phyloP scores from a whole-genome alignment of 2,329 filamentous ascomycete species.

The Fusarium paranaense region DNA sequence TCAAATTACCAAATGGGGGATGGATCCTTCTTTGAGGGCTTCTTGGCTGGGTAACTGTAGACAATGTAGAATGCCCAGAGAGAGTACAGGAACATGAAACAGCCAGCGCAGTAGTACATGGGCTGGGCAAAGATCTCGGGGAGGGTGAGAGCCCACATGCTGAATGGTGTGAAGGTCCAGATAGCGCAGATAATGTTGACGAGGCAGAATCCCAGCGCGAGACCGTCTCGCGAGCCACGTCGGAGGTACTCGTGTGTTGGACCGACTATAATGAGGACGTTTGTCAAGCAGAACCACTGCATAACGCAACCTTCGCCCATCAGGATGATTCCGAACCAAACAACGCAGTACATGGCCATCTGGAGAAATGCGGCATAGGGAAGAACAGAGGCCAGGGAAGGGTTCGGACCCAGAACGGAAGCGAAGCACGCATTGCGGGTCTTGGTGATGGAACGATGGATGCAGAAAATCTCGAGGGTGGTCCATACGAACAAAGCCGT shows the following conservation, averaged over 20 bases:
- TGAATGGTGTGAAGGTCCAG: constrained; percentile 19
- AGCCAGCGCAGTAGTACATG: neutral
- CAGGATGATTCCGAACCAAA: neutral
- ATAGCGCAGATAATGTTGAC: constrained; percentile 1
- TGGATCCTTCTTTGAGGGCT: neutral
- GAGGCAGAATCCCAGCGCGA: constrained; percentile 9
- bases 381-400: neutral
- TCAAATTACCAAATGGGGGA: neutral
- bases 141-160: neutral
- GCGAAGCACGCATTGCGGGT: neutral
- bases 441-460: neutral
- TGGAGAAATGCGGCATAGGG: neutral
- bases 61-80: neutral
- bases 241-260: constrained; percentile 1
- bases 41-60: neutral
- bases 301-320: constrained; percentile 12
- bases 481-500: neutral
- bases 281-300: constrained; percentile 8
- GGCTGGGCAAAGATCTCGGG: constrained; percentile 11
- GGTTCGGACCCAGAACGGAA: neutral
- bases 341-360: neutral
- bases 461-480: neutral
- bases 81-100: neutral
- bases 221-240: constrained; percentile 5
- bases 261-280: constrained; percentile 11